Percentiles rank a stretch among this genome's conserved stretches.
Conservation (phyloP, 495 filamentous ascomycete genomes). For the Xylaria cubensis region DNA sequence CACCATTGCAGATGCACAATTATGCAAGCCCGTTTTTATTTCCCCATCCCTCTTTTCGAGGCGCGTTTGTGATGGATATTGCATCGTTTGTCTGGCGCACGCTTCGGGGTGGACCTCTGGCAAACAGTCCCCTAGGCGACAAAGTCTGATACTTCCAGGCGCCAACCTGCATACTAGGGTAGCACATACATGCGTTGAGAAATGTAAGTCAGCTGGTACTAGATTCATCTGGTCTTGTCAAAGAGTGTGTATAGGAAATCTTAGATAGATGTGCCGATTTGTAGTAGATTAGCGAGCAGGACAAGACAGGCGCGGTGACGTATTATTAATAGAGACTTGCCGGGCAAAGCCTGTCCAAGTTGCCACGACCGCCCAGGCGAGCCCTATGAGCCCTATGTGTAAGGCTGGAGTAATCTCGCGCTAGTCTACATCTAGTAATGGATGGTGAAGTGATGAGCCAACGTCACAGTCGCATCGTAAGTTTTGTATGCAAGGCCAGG, state of each 20-base stretch:
- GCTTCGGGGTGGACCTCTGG: constrained; percentile 2
- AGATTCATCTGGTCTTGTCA: neutral
- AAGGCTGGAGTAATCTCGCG: constrained; percentile 18
- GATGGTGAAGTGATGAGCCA: constrained; percentile 12
- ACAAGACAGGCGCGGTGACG: constrained; percentile 5
- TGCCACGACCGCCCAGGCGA: constrained; percentile 5
- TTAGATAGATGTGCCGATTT: neutral
- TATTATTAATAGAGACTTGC: neutral
- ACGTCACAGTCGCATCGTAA: constrained; percentile 24
- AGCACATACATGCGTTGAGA: neutral
- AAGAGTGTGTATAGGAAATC: neutral
- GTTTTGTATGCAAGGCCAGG: constrained; percentile 16
- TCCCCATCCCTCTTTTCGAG: neutral
- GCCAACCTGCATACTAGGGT: neutral
- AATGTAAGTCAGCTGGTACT: neutral
- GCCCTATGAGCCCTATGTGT: constrained; percentile 21
- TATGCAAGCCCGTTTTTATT: neutral
- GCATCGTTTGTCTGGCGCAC: neutral
- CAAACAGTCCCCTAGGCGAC: neutral
- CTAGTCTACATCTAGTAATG: constrained; percentile 9
- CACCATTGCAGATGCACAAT: constrained; percentile 5
- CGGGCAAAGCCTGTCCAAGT: neutral
- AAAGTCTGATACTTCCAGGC: neutral
- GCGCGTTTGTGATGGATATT: neutral
- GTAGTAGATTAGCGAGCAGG: constrained; percentile 13